Evolutionary conservation across 140 eudicot species (phyloP).

Genomic region (Anethum foeniculum): DNA sequence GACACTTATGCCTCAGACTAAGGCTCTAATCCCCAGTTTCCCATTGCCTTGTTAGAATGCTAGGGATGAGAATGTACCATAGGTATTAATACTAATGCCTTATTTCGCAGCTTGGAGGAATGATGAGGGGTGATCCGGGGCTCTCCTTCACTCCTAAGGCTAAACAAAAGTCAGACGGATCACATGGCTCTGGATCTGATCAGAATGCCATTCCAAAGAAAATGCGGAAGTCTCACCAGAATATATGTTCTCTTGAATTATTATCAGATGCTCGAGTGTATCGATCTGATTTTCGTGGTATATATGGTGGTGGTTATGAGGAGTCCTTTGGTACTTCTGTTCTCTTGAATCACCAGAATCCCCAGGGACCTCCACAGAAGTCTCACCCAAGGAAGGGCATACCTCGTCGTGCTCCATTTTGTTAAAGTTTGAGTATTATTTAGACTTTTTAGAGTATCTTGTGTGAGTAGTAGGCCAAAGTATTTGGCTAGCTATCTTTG

Average conservation of each 20-base stretch:
- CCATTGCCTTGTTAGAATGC: neutral
- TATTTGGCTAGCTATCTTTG: too few relatives aligned
- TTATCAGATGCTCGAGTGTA: slow-evolving; percentile 28
- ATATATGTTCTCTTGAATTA: too few relatives aligned
- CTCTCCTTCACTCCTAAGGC: slow-evolving; percentile 40
- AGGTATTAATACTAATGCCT: neutral
- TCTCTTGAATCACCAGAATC: slow-evolving; percentile 39
- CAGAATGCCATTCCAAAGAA: slow-evolving; percentile 47
- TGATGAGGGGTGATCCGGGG: slow-evolving; percentile 53
- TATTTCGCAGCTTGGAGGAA: slow-evolving; percentile 43
- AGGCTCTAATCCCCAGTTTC: too few relatives aligned
- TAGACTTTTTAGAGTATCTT: too few relatives aligned
- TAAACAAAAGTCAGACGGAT: slow-evolving; percentile 20
- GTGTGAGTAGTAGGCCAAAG: too few relatives aligned
- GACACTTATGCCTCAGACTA: too few relatives aligned
- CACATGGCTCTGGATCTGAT: slow-evolving; percentile 34
- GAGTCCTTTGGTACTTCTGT: slow-evolving; percentile 43
- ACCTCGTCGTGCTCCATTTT: slow-evolving; percentile 80
- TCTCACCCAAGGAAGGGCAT: slow-evolving; percentile 54
- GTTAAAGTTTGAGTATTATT: too few relatives aligned
- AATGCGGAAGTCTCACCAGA: neutral
- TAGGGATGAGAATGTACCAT: neutral
- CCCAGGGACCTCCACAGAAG: slow-evolving; percentile 18
- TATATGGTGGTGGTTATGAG: neutral
- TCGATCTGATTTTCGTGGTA: neutral